Base-by-base conservation (phyloP, 2,329 filamentous ascomycete species). In the Chaetomium sp. region DNA sequence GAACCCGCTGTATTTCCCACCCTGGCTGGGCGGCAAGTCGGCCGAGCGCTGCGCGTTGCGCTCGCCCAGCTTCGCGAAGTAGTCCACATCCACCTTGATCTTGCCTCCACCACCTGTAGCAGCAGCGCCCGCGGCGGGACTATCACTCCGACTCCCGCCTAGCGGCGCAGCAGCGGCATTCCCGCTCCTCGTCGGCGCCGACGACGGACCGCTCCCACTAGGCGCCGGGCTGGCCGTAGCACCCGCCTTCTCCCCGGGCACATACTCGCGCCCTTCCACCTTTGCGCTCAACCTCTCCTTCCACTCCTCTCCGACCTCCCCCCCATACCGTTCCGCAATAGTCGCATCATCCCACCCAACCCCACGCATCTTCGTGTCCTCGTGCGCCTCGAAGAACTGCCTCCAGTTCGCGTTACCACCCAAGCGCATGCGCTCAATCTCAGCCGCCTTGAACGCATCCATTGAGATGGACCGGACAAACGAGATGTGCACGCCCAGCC, bases 381-480 rank as follows among this genome's bases (percentile, higher is more conserved):
- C 74, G 66, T 88, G 85, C 56, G 77, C 75, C 65, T 95, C 87
- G 71, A 95, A 99, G 74, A 96, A 97, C 32, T 80, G 76, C 64
- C 87, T 86, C 87, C 91, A 97, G 12, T 85, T 81, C 59, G 87
- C 85, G 73, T 99, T 99, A 53, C 94, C 94, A 46, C 92, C 94
- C 27, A 88, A 78, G 57, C 91, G 84, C 94, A 99, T 97, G 63
- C 91, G 87, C 72, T 89, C 86, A 67, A 97, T 92, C 74, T 99
- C 94, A 66, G 82, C 81, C 61, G 85, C 83, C 72, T 99, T 99
- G 79, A 99, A 97, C 55, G 91, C 91, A 75, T 99, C 94, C 94
- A 99, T 99, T 59, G 90, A 96, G 68, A 97, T 94, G 67, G 88
- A 94, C 58, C 94, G 88, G 61, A 99, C 91, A 75, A 99, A 99